Percentiles rank a stretch among this genome's conserved stretches.
Evolutionary conservation across 148 eudicot genomes (phyloP).

Genomic region (Fagopyrum esculentum): DNA sequence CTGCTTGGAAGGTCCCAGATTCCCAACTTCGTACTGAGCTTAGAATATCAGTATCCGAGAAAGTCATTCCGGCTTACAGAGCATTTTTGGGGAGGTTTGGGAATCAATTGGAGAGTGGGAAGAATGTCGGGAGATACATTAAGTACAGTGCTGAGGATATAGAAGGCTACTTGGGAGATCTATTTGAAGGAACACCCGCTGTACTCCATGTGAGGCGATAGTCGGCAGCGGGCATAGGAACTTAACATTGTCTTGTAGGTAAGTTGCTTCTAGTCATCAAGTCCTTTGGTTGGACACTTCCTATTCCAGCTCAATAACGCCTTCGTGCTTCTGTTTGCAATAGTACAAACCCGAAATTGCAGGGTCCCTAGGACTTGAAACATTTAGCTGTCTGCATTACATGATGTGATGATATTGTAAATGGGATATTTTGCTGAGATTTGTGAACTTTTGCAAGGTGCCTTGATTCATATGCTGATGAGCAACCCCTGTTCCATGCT

Average conservation of each 20-base stretch:
- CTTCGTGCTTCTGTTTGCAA: constrained; percentile 20
- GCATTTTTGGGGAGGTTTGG: constrained; percentile 85
- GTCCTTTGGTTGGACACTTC: constrained; percentile 27
- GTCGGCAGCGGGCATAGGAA: constrained; percentile 33
- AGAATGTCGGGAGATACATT: constrained; percentile 80
- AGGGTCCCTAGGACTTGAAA: constrained; percentile 21
- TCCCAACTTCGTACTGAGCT: constrained; percentile 87
- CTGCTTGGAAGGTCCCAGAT: constrained; percentile 92
- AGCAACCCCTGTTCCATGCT: neutral
- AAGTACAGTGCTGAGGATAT: constrained; percentile 87
- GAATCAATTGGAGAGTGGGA: constrained; percentile 64
- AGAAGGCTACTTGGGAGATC: constrained; percentile 69
- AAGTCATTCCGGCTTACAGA: constrained; percentile 78
- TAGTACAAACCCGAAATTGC: constrained; percentile 33
- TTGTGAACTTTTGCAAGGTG: constrained; percentile 24
- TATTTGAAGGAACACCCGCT: constrained; percentile 79
- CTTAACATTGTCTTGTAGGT: constrained; percentile 33
- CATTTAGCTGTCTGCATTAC: constrained; percentile 22
- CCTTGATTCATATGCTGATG: neutral
- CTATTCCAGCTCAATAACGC: constrained; percentile 28
- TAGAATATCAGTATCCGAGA: constrained; percentile 83
- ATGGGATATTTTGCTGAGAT: constrained; percentile 32
- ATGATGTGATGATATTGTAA: constrained; percentile 70
- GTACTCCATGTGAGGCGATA: constrained; percentile 68
- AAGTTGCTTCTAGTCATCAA: constrained; percentile 22